A percentile compares a stretch with the other conserved stretches of the same genome.
phyloP scores from a whole-genome alignment of 2,329 filamentous ascomycete species.

The Phyllosticta citrichinensis region DNA sequence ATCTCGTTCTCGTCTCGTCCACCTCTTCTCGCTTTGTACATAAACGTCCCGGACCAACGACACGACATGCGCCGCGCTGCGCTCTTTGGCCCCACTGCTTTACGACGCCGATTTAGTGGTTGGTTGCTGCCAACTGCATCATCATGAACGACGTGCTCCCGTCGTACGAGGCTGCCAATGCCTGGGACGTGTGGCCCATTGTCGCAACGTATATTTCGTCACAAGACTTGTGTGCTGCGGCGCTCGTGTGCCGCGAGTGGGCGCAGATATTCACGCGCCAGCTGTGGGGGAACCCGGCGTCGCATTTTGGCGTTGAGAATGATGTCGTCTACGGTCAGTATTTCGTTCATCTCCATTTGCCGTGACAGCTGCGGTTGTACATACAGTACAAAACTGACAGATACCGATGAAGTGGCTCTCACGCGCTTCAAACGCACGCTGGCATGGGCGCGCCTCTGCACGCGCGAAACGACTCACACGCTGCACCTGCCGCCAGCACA shows the following conservation, averaged over 20 bases:
- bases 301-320: conserved; percentile 51
- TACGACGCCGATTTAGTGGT: neutral
- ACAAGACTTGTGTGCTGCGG: conserved; percentile 45
- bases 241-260: conserved; percentile 48
- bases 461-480: conserved; percentile 50
- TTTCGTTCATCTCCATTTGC: neutral
- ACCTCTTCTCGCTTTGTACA: neutral
- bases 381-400: too few species aligned
- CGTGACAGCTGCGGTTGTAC: too few species aligned
- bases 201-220: conserved; percentile 48
- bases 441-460: conserved; percentile 41
- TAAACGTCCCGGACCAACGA: neutral
- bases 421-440: conserved; percentile 50
- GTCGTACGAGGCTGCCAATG: conserved; percentile 48
- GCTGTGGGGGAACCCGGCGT: conserved; percentile 53
- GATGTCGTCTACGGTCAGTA: conserved; percentile 46
- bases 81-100: too few species aligned
- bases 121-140: neutral
- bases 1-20: neutral
- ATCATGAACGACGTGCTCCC: conserved; percentile 49
- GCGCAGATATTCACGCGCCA: conserved; percentile 48
- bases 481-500: conserved; percentile 51
- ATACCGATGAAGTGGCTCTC: conserved; percentile 38
- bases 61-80: too few species aligned
- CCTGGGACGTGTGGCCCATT: conserved; percentile 45